Evolutionary conservation across 2,329 filamentous ascomycete genomes (phyloP).

Genomic region (Myriosclerotinia duriaeana): DNA sequence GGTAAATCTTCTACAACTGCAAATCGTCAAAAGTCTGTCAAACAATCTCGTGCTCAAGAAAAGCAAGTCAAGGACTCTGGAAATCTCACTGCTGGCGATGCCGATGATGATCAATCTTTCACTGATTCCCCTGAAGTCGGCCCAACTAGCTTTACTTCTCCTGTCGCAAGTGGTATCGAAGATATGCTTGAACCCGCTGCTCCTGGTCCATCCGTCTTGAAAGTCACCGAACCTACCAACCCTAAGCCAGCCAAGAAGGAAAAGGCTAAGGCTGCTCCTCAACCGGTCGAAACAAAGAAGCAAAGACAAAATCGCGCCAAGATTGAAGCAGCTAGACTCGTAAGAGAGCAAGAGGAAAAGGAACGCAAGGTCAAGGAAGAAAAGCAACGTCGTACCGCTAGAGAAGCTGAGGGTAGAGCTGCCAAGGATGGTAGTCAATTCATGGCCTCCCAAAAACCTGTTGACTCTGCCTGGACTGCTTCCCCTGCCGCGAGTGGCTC

Average conservation of each 20-base stretch:
- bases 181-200: conserved; percentile 84
- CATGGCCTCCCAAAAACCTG: conserved; percentile 47
- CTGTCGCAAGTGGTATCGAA: conserved; percentile 57
- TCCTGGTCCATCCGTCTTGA: conserved; percentile 70
- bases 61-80: conserved; percentile 44
- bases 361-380: conserved; percentile 75
- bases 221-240: conserved; percentile 68
- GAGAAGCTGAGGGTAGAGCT: conserved; percentile 77
- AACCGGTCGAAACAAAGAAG: conserved; percentile 84
- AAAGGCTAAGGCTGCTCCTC: conserved; percentile 56
- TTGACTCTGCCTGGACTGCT: conserved; percentile 48
- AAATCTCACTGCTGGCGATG: conserved; percentile 64
- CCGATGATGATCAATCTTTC: conserved; percentile 77
- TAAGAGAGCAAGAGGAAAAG: conserved; percentile 74
- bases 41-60: conserved; percentile 63
- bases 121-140: conserved; percentile 62
- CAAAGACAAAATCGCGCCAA: conserved; percentile 91
- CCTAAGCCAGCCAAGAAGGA: conserved; percentile 58
- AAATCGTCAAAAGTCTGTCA: conserved; percentile 57
- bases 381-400: conserved; percentile 77
- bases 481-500: conserved; percentile 29
- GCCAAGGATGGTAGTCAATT: conserved; percentile 75
- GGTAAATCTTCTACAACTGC: conserved; percentile 52
- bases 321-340: conserved; percentile 73
- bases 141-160: conserved; percentile 48